Conservation (phyloP, 176 grass and related monocot genomes). For the Musa acuminata region DNA sequence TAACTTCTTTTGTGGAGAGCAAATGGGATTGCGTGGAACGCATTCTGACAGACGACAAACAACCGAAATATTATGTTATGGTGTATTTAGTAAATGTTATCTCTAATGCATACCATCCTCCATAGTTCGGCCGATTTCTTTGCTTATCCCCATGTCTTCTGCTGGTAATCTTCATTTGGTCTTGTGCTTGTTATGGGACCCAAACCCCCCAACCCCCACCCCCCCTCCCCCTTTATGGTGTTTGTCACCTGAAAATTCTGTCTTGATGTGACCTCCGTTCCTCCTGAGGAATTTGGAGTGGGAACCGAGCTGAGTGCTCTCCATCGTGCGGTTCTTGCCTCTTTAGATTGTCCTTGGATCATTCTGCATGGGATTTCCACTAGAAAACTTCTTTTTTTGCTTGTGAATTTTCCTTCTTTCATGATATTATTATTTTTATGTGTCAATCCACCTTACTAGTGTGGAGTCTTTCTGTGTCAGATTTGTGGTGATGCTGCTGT, state of each 20-base stretch:
- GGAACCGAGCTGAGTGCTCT: not conserved
- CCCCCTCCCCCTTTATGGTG: not conserved
- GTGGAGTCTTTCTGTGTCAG: slow-evolving; percentile 17
- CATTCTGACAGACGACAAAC: not conserved
- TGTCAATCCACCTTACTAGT: not conserved
- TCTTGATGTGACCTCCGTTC: not conserved
- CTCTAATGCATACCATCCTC: not conserved
- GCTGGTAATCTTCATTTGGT: not conserved
- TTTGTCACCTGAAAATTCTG: not conserved
- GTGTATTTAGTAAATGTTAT: not conserved
- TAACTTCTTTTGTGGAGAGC: not conserved
- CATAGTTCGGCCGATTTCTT: not conserved
- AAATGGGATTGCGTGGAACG: not conserved
- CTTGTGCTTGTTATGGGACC: not conserved
- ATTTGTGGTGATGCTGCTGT: not conserved
- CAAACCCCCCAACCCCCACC: no score
- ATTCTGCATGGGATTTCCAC: not conserved
- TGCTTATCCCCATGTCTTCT: not conserved
- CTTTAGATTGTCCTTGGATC: not conserved
- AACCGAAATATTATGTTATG: not conserved
- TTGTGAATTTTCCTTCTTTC: not conserved
- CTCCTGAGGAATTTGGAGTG: not conserved
- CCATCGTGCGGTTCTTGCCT: not conserved
- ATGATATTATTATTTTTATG: not conserved
- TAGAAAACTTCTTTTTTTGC: not conserved